Evolutionary conservation across 352 stramenopile species (phyloP), one percentile per base, ranked within the genome.

Genomic region (Blastocystis hominis): DNA sequence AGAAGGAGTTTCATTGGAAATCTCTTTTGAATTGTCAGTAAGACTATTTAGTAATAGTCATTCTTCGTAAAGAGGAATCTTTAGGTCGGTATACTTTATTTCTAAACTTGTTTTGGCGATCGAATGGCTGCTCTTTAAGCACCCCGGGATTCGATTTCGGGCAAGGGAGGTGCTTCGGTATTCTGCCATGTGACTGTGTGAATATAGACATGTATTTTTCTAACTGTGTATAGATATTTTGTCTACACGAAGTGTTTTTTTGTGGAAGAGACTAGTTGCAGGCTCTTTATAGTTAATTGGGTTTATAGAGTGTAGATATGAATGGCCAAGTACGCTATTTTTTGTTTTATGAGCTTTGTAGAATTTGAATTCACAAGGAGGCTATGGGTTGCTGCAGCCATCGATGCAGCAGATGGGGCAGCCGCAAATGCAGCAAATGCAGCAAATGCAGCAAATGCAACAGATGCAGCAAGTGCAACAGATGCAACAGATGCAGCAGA

Each of bases 1-100:
- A 77, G 50, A 30, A 46, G 66, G 66, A 47, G 66, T 77, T 77
- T 55, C 66, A 46, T 77, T 53, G 66, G 50, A 56, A 77, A 56
- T n/a, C 44, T 56, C 72, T 84, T 84, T 84, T 84, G 72, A 84
- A 84, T 84, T n/a, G 44, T 84, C 72, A 84, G 44, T 66, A 20
- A 30, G 50, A 64, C 9, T 84, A 66, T 50, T 53, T 42, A 9
- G 15, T 30, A 64, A 40, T 69, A 66, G 44, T 68, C 72, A 61
- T 68, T 66, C 54, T 84, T 46, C 42, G 72, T 53, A 53, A 68
- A 64, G 72, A 84, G 68, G 72, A 44, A 54, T 36, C 47, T 47
- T 69, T 40, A 36, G 44, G 72, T 66, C 15, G 54, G 72, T 64
- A 42, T 15, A 24, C 10, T 84, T 84, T 64, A 30, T 84, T 84